Base-by-base conservation (phyloP, 176 grass and related monocot species). In the Dendrocalamus sinicus region DNA sequence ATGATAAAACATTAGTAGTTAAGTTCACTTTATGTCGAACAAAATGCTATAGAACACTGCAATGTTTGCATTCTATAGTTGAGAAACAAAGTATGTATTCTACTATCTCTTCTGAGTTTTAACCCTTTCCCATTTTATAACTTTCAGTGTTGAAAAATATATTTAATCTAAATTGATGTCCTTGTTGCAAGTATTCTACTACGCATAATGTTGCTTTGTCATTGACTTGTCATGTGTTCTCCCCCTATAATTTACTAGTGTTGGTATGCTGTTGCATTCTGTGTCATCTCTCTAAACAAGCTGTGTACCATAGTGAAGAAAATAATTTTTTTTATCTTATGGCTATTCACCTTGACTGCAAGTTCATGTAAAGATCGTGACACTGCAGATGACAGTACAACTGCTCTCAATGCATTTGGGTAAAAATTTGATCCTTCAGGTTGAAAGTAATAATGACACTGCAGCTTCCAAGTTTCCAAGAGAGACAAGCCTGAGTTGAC, bases 341-440 rank as follows among this genome's bases (percentile, higher is more conserved):
- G 22, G 70, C 26, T 74, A 74, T 73, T 93, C 72, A 96, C 96
- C 86, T 98, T 98, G 47, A 98, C 96, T 84, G 96, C 96, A 88
- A 98, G 96, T 82, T 98, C 96, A 92, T 98, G 96, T 80, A 98
- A 94, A 70, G 96, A 98, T 75, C 72, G 88, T 60, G 96, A 98
- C 54, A 96, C 96, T 70, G 96, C 93, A 85, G 96, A 95, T 50
- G 93, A 98, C 43, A 98, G 83, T 83, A 95, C 96, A 84, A 96
- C 96, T 74, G 96, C 96, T 89, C 96, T 88, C 76, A 98, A 91
- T 78, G 93, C 96, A 92, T 98, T 98, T 61, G 93, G 91, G 58
- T 98, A 98, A 91, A 98, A 98, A 71, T 98, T 91, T 90, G 93
- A 62, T 78, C 93, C 96, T 90, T 98, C 96, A 57, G 96, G 96